Conservation (phyloP, 164 flowering plant genomes). For the Macadamia tetraphylla region DNA sequence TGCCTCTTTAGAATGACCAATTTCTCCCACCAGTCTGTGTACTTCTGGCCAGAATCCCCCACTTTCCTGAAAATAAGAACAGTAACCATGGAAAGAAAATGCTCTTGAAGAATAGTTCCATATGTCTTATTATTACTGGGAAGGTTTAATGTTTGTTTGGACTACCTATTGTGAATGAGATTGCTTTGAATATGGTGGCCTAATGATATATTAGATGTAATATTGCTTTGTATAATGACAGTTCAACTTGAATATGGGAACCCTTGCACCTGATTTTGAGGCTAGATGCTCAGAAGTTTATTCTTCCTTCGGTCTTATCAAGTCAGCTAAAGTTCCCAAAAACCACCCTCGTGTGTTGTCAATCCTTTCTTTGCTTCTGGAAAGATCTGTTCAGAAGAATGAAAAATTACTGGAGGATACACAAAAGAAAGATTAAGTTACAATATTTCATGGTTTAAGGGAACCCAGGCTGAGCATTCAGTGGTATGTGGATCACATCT, state of each 20-base stretch:
- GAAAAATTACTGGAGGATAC: conserved; percentile 42
- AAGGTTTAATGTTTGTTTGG: no score
- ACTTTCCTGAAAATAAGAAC: conserved; percentile 7
- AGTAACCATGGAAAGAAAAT: neutral
- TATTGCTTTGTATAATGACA: no score
- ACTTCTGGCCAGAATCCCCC: conserved; percentile 8
- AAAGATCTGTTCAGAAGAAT: conserved; percentile 51
- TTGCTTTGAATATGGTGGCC: no score
- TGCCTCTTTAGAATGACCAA: conserved; percentile 2
- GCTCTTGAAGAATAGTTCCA: neutral
- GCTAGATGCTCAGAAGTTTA: no score
- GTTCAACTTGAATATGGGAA: no score
- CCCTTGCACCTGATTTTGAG: no score
- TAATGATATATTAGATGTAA: no score
- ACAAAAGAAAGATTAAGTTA: conserved; percentile 39
- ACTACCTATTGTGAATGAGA: no score
- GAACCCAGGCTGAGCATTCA: conserved; percentile 58
- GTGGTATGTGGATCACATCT: conserved; percentile 73
- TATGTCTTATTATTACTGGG: no score
- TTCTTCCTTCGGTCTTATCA: no score
- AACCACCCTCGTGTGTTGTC: no score
- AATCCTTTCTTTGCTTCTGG: conserved; percentile 25
- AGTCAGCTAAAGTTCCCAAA: no score
- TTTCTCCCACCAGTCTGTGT: conserved; percentile 1
- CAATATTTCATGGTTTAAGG: conserved; percentile 70